Conservation (phyloP, 2,329 filamentous ascomycete genomes). For the Mariannaea sp. region DNA sequence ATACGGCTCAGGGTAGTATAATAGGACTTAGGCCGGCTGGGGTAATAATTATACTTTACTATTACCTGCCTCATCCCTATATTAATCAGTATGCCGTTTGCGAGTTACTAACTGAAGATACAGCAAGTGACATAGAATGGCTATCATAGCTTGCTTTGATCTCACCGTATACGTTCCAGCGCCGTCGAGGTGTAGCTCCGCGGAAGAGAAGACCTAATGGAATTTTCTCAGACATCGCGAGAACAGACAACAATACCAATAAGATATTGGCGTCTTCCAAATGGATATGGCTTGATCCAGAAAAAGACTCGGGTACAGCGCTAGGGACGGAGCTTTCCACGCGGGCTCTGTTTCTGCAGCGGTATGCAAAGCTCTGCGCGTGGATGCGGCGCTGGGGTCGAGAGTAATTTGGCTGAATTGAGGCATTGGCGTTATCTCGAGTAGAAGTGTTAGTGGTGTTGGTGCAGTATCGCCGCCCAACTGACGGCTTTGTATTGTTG, state of each 20-base stretch:
- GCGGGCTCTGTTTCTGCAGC: background rate
- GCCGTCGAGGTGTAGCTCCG: conserved; percentile 33
- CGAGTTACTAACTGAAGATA: too few species aligned
- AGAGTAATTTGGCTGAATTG: background rate
- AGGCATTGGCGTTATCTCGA: too few species aligned
- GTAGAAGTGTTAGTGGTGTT: too few species aligned
- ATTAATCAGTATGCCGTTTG: too few species aligned
- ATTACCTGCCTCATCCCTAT: too few species aligned
- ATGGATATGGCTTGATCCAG: background rate
- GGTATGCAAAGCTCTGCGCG: background rate
- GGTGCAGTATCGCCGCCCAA: too few species aligned
- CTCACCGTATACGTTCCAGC: conserved; percentile 27
- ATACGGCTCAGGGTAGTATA: too few species aligned
- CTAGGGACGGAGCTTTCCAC: background rate
- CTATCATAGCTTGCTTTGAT: too few species aligned
- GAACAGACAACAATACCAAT: conserved; percentile 29
- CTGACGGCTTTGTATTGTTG: too few species aligned
- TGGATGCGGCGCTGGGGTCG: background rate
- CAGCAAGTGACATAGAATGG: too few species aligned
- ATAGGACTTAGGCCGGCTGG: too few species aligned
- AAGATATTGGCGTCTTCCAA: conserved; percentile 30
- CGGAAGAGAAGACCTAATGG: conserved; percentile 27
- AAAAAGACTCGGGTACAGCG: background rate
- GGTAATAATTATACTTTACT: too few species aligned
- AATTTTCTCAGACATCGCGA: conserved; percentile 29